phyloP scores from a whole-genome alignment of 2,329 filamentous ascomycete genomes.

The Penicillium brasilianum region DNA sequence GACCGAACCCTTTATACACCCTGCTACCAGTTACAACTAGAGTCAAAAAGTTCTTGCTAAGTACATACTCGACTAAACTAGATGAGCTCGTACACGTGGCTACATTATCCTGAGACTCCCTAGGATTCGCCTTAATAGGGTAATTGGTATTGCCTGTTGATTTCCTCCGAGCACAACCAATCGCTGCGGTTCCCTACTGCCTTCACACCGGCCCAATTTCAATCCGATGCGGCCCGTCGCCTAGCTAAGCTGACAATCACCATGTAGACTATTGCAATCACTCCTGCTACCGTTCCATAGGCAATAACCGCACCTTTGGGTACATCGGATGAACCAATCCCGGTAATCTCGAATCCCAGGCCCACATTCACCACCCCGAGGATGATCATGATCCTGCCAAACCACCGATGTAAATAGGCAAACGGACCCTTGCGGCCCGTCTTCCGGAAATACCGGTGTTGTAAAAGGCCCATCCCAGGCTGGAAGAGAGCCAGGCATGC shows the following conservation, averaged over 20 bases:
- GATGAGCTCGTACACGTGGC: background rate
- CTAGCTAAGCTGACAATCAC: conserved; percentile 16
- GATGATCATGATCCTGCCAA: conserved; percentile 57
- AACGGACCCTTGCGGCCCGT: conserved; percentile 51
- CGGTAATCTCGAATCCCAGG: conserved; percentile 56
- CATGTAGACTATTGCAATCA: conserved; percentile 54
- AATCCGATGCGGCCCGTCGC: background rate
- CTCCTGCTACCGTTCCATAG: conserved; percentile 56
- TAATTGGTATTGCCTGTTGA: background rate
- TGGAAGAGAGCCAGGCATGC: conserved; percentile 61
- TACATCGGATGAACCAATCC: conserved; percentile 43
- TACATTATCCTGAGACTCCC: background rate
- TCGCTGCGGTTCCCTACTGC: background rate
- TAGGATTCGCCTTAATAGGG: background rate
- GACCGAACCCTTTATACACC: too few species aligned
- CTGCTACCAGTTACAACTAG: too few species aligned
- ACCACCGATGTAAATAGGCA: conserved; percentile 60
- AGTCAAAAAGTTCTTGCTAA: too few species aligned
- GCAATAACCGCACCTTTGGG: conserved; percentile 48
- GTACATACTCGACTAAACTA: too few species aligned
- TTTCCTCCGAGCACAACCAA: background rate
- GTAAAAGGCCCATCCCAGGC: conserved; percentile 57
- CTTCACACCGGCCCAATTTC: background rate
- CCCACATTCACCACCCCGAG: conserved; percentile 64
- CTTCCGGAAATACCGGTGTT: conserved; percentile 58